Conservation (phyloP, 495 filamentous ascomycete genomes). For the Haplographium delicatum region DNA sequence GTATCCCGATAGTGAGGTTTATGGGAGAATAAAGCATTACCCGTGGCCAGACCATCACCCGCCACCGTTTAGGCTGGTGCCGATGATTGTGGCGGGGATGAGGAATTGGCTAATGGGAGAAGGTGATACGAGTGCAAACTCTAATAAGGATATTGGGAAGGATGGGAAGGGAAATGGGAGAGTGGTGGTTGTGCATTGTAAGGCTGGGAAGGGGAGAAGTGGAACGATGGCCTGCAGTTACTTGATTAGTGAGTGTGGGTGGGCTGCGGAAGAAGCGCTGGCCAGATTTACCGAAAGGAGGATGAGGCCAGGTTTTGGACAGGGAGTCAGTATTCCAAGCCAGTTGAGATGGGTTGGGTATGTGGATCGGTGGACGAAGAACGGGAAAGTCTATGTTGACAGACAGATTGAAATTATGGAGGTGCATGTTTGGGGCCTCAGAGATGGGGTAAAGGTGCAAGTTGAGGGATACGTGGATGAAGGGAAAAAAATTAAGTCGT, state of each 20-base stretch:
- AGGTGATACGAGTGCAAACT: no score
- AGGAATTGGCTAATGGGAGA: slow-evolving; percentile 69
- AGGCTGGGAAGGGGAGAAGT: slow-evolving; percentile 91
- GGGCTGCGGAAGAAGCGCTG: slow-evolving; percentile 73
- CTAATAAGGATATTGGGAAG: slow-evolving; percentile 24
- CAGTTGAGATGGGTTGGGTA: slow-evolving; percentile 88
- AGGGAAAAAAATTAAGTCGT: slow-evolving; percentile 76
- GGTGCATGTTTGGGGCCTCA: slow-evolving; percentile 83
- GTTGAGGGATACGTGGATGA: slow-evolving; percentile 84
- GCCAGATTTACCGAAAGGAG: slow-evolving; percentile 77
- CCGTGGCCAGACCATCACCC: slow-evolving; percentile 98
- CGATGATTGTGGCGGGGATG: slow-evolving; percentile 86
- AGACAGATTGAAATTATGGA: slow-evolving; percentile 79
- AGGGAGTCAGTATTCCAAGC: slow-evolving; percentile 88
- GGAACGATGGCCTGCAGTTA: slow-evolving; percentile 87
- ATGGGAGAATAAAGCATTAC: slow-evolving; percentile 76
- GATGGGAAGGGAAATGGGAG: slow-evolving; percentile 31
- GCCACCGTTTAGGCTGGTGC: slow-evolving; percentile 84
- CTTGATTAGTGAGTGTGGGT: slow-evolving; percentile 84
- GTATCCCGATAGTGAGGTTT: slow-evolving; percentile 86
- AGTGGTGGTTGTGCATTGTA: slow-evolving; percentile 92
- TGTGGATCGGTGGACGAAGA: slow-evolving; percentile 77
- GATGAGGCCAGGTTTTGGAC: slow-evolving; percentile 84
- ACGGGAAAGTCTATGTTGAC: slow-evolving; percentile 74
- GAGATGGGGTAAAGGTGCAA: slow-evolving; percentile 80